A percentile compares a stretch with the other conserved stretches of the same genome.
Evolutionary conservation across 208 protist genomes (phyloP).

Genomic region (Angomonas ambiguus): DNA sequence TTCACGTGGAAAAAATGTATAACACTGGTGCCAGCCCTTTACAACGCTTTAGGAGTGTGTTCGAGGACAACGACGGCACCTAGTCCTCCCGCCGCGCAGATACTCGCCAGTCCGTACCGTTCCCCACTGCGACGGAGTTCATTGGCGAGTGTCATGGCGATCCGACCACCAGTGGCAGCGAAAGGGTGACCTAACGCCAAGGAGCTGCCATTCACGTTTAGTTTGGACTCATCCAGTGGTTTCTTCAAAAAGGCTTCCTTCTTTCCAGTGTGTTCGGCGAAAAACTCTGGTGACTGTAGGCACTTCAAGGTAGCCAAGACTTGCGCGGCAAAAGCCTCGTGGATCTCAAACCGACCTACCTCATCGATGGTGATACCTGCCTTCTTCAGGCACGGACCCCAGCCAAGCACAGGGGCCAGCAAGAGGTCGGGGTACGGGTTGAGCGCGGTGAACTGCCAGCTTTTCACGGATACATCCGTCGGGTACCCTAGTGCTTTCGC

Average conservation of each 20-base stretch:
- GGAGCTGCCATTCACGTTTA: constrained; percentile 77
- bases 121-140: constrained; percentile 78
- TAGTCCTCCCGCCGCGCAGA: constrained; percentile 86
- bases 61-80: constrained; percentile 73
- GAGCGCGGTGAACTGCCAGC: constrained; percentile 69
- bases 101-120: constrained; percentile 71
- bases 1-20: too few relatives aligned
- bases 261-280: constrained; percentile 36
- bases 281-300: constrained; percentile 67
- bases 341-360: constrained; percentile 86
- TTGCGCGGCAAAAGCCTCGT: constrained; percentile 89
- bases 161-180: constrained; percentile 77
- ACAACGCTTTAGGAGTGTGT: constrained; percentile 53
- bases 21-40: too few relatives aligned
- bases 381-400: constrained; percentile 59
- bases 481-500: constrained; percentile 71
- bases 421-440: constrained; percentile 87
- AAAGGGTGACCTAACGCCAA: constrained; percentile 87
- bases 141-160: constrained; percentile 71
- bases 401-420: constrained; percentile 76
- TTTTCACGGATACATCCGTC: constrained; percentile 59
- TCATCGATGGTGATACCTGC: constrained; percentile 69
- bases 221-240: constrained; percentile 60
- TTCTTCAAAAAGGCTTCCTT: constrained; percentile 34
- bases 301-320: constrained; percentile 77